phyloP scores from a whole-genome alignment of 2,329 filamentous ascomycete genomes.

The Colletotrichum godetiae region DNA sequence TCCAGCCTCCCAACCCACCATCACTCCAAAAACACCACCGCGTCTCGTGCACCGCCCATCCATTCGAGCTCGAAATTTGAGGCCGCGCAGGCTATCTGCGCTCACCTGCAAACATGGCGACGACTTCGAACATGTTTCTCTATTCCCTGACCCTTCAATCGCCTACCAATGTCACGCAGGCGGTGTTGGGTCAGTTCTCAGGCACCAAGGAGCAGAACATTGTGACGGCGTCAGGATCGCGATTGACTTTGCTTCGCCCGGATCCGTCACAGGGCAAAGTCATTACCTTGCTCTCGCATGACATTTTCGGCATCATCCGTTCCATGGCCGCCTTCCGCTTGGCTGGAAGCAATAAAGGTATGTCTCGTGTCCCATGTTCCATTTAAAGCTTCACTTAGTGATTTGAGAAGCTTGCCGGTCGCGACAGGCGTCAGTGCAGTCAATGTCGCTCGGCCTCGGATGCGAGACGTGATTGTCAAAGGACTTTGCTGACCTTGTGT shows the following conservation, averaged over 20 bases:
- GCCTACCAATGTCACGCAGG: constrained; percentile 88
- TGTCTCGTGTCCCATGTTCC: constrained; percentile 56
- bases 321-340: constrained; percentile 89
- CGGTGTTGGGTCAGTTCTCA: constrained; percentile 93
- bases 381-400: constrained; percentile 75
- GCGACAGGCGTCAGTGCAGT: constrained; percentile 12
- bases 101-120: constrained; percentile 79
- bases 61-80: constrained; percentile 38
- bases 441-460: constrained; percentile 9
- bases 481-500: constrained; percentile 36
- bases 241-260: constrained; percentile 86
- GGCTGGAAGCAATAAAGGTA: constrained; percentile 96
- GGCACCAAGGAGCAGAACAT: constrained; percentile 99
- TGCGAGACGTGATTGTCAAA: constrained; percentile 24
- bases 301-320: constrained; percentile 96
- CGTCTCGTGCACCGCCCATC: constrained; percentile 25
- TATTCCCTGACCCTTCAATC: constrained; percentile 97
- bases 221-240: constrained; percentile 90
- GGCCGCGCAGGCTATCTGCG: constrained; percentile 65
- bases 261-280: constrained; percentile 89
- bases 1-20: constrained; percentile 31
- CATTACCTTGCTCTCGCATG: constrained; percentile 86
- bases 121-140: constrained; percentile 98
- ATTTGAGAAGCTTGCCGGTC: constrained; percentile 48
- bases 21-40: constrained; percentile 28